Base-by-base conservation (phyloP, 495 filamentous ascomycete species). In the Podospora fimiseda region DNA sequence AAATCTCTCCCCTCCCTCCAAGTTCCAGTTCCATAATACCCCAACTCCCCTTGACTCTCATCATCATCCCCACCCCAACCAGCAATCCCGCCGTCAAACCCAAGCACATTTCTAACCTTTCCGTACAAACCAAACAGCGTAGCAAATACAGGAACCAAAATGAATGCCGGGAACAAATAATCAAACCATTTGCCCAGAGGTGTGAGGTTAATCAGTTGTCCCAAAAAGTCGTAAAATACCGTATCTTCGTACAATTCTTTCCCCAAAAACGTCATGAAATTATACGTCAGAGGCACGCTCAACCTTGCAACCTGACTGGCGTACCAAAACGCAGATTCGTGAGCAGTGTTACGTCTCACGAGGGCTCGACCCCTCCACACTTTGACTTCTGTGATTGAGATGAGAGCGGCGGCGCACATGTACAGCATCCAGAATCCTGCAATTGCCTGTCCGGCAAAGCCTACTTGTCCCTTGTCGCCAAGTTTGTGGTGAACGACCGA, bases 1-100 rank as follows among this genome's bases (percentile, higher is more conserved):
- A 98, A 76, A 23, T 90, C 89, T n/a, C 88, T 79, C 13, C 93
- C 93, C 72, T 98, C 93, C 30, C 91, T 77, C 93, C 93, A 98
- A 14, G 85, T 82, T 19, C 87, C 88, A n/a, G 82, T 80, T 24
- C 90, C 90, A 51, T 83, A 86, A 9, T 78, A 82, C 22, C 77
- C n/a, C n/a, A n/a, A n/a, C n/a, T n/a, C 71, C 4, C 73, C 72
- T 3, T 22, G 8, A 22, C 20, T 18, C 15, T n/a, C 78, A 36
- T 83, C 84, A 30, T 81, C 84, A 33, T 83, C 76, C 47, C 87
- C 83, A 27, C 86, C 83, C n/a, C 87, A 84, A 21, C 89, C 86
- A 38, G 88, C 83, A 37, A 92, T 81, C 9, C 86, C 72, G 16
- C 85, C 75, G 20, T 83, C 88, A 61, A 92, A 90, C 7, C 92